Evolutionary conservation across 1,284 basidiomycete species (phyloP).

Genomic region (Coniferiporia weirii): DNA sequence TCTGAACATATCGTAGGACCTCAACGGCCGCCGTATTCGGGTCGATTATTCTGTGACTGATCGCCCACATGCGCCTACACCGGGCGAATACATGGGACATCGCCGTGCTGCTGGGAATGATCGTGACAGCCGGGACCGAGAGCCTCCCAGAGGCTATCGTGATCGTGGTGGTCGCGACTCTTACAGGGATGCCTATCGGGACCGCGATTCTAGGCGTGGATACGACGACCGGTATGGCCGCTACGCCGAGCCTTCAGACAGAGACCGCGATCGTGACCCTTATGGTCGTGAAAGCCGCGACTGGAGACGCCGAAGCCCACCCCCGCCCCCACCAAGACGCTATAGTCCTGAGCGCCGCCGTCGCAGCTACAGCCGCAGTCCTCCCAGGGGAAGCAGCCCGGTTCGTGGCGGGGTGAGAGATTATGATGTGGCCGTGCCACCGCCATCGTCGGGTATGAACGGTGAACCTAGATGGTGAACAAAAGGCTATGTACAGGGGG

Average conservation of each 20-base stretch:
- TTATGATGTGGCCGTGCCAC: constrained; percentile 31
- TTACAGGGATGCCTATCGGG: constrained; percentile 41
- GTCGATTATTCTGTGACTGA: constrained; percentile 96
- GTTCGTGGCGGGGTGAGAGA: constrained; percentile 40
- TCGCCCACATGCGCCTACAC: constrained; percentile 91
- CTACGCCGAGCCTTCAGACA: constrained; percentile 37
- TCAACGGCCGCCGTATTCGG: constrained; percentile 93
- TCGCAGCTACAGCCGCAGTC: constrained; percentile 72
- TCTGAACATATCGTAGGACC: constrained; percentile 47
- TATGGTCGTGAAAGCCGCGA: constrained; percentile 37
- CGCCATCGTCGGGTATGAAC: constrained; percentile 23
- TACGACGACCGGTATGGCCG: constrained; percentile 37
- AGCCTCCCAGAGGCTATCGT: constrained; percentile 37
- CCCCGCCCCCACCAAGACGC: constrained; percentile 34
- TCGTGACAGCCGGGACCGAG: too few relatives aligned
- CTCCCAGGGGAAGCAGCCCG: constrained; percentile 71
- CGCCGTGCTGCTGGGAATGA: constrained; percentile 44
- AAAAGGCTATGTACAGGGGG: background rate
- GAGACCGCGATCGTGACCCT: constrained; percentile 38
- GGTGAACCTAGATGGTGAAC: constrained; percentile 41
- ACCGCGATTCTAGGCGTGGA: constrained; percentile 22
- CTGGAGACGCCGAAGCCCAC: constrained; percentile 61
- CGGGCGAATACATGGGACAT: constrained; percentile 96
- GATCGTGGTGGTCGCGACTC: constrained; percentile 24
- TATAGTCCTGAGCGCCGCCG: constrained; percentile 72